phyloP scores from a whole-genome alignment of 495 filamentous ascomycete genomes.

The Penicillium samsonianum region DNA sequence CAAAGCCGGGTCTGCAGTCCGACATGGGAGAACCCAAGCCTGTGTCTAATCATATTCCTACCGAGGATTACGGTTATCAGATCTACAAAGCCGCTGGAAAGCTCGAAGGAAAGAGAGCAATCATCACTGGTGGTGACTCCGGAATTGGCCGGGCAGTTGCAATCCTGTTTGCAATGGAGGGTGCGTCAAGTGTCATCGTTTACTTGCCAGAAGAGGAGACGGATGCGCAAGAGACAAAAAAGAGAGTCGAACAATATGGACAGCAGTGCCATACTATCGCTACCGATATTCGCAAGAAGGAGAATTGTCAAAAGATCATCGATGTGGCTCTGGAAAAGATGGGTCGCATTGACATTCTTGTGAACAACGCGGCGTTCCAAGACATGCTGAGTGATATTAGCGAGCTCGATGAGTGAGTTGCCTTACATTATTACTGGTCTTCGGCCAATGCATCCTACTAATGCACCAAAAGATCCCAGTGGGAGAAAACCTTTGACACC shows the following conservation, averaged over 20 bases:
- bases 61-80: constrained; percentile 68
- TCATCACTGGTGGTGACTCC: constrained; percentile 83
- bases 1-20: constrained; percentile 67
- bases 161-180: constrained; percentile 81
- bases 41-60: constrained; percentile 64
- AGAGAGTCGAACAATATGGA: constrained; percentile 64
- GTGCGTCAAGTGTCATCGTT: constrained; percentile 71
- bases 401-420: constrained; percentile 67
- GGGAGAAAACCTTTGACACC: constrained; percentile 71
- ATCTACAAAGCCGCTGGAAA: constrained; percentile 79
- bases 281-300: constrained; percentile 61
- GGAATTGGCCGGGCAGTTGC: constrained; percentile 84
- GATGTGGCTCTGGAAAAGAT: constrained; percentile 63
- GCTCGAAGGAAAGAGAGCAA: constrained; percentile 69
- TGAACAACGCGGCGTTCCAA: constrained; percentile 81
- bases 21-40: constrained; percentile 66
- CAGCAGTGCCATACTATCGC: constrained; percentile 61
- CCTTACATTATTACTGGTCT: background rate
- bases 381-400: constrained; percentile 70
- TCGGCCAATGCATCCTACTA: background rate
- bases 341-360: constrained; percentile 72
- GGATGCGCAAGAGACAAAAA: constrained; percentile 79
- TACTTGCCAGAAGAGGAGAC: constrained; percentile 77
- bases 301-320: constrained; percentile 71
- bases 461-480: constrained; percentile 48